These are phyloP conservation scores for Calonectria naviculata DNA, from an alignment of 2,329 filamentous ascomycete species.

Conservation along the genomic window DNA sequence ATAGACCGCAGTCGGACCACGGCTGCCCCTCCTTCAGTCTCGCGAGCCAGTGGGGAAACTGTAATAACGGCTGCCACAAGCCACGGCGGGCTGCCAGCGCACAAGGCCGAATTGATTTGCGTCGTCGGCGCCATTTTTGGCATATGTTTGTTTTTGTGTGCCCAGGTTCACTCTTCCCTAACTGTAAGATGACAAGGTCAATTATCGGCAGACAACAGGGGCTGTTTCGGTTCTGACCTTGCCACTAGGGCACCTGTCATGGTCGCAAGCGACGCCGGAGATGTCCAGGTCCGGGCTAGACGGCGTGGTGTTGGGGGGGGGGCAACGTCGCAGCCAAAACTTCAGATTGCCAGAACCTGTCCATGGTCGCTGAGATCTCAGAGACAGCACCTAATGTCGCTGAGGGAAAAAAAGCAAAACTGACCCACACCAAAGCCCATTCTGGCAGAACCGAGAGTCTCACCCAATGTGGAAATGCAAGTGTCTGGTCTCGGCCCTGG, in stretches of 20 bases:
- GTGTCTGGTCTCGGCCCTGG: not conserved
- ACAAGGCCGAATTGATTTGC: not conserved
- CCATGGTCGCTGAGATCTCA: not conserved
- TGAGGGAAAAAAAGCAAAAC: slow-evolving; percentile 16
- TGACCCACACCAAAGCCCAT: slow-evolving; percentile 1
- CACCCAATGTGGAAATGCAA: not conserved
- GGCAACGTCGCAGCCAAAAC: not conserved
- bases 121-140: not conserved
- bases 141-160: not conserved
- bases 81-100: slow-evolving; percentile 1
- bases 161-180: not conserved
- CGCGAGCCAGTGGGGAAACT: not conserved
- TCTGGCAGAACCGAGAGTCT: not conserved
- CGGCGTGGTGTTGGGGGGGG: not conserved
- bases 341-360: not conserved
- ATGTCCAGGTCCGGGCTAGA: not conserved
- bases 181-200: not conserved
- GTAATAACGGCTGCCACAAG: not conserved
- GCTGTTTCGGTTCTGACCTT: not conserved
- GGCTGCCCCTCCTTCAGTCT: not conserved
- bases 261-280: slow-evolving; percentile 3
- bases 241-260: not conserved
- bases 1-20: not conserved
- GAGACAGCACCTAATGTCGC: not conserved
- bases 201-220: not conserved